Evolutionary conservation across 305 asterid species (phyloP), one percentile per base, ranked within the genome.

Genomic region (Fraxinus dipetala): DNA sequence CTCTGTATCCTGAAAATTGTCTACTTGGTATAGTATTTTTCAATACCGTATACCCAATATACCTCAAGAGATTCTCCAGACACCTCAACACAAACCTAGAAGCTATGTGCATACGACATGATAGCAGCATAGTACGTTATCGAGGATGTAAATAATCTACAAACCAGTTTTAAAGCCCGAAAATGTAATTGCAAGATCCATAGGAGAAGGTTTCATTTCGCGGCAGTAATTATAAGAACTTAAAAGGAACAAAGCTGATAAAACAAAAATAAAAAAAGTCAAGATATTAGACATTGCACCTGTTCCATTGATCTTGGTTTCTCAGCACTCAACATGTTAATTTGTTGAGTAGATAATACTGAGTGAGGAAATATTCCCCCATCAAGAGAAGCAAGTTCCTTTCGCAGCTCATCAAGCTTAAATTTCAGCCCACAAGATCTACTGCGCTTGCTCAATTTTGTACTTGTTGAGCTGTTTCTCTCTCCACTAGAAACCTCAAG

Each of bases 281-380:
- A 26, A 56, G 77, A 72, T 13, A 48, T 69, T 73, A 26, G 76
- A 40, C 36, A 78, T 54, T 20, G 79, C 61, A 93, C 99, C 99
- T 93, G 92, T 87, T 91, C 91, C 78, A 84, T 84, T 28, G 97
- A 89, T 78, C 83, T 87, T 67, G 97, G 98, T 86, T 85, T 90
- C 84, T 89, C 82, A 78, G 84, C 78, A 80, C 93, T 87, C 80
- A 94, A 82, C 80, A 73, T 61, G 87, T 86, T 85, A 48, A 95
- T 91, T 85, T 92, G 99, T 84, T 92, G 97, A 10, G 98, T 90
- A 82, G 99, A 94, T 82, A 95, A 83, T 20, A 95, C 92, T 5
- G 97, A 92, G 85, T 94, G 97, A 77, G 99, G 98, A 84, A 95
- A 94, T 90, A 94, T 89, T 70, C 94, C 92, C 26, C 98, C 99